phyloP scores from a whole-genome alignment of 1,284 basidiomycete species.

The Rhodotorula sp. region DNA sequence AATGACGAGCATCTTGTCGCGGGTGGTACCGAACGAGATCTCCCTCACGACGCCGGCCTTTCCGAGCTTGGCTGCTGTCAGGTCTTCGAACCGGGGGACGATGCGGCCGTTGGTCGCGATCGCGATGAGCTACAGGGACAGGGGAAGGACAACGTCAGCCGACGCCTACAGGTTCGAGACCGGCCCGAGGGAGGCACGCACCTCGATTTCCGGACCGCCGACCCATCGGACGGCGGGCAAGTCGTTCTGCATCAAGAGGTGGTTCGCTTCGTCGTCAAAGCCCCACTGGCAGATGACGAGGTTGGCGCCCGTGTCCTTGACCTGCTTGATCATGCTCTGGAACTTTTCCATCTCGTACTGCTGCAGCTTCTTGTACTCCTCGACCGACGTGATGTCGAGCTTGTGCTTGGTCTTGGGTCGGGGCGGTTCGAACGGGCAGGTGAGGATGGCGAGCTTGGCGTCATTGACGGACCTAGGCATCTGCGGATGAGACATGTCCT shows the following conservation, averaged over 20 bases:
- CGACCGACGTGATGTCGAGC: conserved; percentile 94
- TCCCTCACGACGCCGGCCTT: conserved; percentile 90
- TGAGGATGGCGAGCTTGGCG: conserved; percentile 92
- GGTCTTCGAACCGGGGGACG: conserved; percentile 95
- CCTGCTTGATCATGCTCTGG: conserved; percentile 91
- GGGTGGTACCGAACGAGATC: conserved; percentile 91
- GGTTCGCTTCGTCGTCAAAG: conserved; percentile 99
- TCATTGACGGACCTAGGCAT: conserved; percentile 88
- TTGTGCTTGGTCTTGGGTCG: conserved; percentile 99
- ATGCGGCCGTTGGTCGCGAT: conserved; percentile 98
- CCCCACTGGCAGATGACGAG: conserved; percentile 99
- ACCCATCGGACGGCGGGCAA: conserved; percentile 99
- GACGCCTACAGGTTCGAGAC: too few species aligned
- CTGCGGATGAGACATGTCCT: conserved; percentile 98
- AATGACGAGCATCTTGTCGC: conserved; percentile 98
- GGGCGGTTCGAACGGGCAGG: conserved; percentile 97
- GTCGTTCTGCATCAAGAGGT: conserved; percentile 94
- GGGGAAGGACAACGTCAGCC: not conserved
- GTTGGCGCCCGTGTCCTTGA: conserved; percentile 98
- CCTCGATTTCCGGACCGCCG: conserved; percentile 97
- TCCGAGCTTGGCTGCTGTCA: conserved; percentile 86
- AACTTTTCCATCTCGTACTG: conserved; percentile 97
- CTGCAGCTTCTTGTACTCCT: conserved; percentile 92
- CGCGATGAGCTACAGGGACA: conserved; percentile 73
- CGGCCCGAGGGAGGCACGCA: too few species aligned